Conservation (phyloP, 306 rosid genomes). For the Quercus agrifolia region DNA sequence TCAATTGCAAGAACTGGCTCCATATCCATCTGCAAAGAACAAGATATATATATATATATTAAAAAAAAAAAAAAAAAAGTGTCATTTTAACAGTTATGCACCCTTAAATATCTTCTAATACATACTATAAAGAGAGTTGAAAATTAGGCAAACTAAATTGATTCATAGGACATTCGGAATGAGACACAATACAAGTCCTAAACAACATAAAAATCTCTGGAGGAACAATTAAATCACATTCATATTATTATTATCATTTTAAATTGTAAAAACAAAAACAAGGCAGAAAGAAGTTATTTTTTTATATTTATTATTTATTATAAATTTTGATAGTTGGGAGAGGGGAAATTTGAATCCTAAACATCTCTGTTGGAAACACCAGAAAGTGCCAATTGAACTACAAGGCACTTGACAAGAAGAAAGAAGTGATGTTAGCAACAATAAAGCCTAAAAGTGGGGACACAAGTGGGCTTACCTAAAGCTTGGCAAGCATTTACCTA, state of each 20-base stretch:
- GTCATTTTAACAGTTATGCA: constrained; percentile 15
- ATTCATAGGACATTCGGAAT: background rate
- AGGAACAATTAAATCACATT: background rate
- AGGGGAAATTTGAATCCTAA: too few species aligned
- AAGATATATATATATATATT: background rate
- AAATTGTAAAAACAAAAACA: too few species aligned
- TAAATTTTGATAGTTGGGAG: too few species aligned
- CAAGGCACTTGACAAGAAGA: too few species aligned
- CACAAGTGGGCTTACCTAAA: background rate
- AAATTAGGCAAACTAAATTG: background rate
- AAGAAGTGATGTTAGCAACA: background rate
- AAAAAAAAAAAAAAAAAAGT: background rate
- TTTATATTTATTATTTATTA: too few species aligned
- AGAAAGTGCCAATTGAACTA: too few species aligned
- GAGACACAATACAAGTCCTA: background rate
- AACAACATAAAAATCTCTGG: background rate
- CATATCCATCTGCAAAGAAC: constrained; percentile 61
- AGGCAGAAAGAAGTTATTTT: background rate
- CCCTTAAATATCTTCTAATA: background rate
- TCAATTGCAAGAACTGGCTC: constrained; percentile 87
- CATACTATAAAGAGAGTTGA: background rate
- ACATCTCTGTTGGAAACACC: too few species aligned
- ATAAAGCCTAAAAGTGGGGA: background rate
- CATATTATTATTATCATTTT: too few species aligned
- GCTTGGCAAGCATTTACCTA: background rate